Percentiles rank a stretch among this genome's conserved stretches.
phyloP scores from a whole-genome alignment of 2,329 filamentous ascomycete species.

The Lasiodiplodia sp. region DNA sequence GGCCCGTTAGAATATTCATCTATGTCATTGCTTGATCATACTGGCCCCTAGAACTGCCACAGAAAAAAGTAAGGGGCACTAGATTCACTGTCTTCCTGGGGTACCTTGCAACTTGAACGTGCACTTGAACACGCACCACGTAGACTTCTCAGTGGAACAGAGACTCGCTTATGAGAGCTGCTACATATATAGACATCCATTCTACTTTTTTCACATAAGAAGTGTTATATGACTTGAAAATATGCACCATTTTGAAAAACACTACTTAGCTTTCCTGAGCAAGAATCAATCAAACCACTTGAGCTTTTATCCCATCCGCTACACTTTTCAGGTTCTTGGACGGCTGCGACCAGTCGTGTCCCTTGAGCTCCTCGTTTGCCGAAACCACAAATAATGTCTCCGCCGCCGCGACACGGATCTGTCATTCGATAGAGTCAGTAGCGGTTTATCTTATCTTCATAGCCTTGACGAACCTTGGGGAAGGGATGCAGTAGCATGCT shows the following conservation, averaged over 20 bases:
- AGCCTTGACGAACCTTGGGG: conserved; percentile 54
- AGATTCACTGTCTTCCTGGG: too few relatives aligned
- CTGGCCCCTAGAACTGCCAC: too few relatives aligned
- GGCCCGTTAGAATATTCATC: too few relatives aligned
- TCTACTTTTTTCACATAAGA: too few relatives aligned
- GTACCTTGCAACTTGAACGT: too few relatives aligned
- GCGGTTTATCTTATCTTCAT: not conserved
- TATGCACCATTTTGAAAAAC: not conserved
- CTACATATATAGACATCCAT: too few relatives aligned
- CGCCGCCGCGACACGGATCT: conserved; percentile 48
- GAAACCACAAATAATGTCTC: conserved; percentile 51
- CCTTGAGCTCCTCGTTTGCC: conserved; percentile 43
- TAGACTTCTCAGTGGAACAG: too few relatives aligned
- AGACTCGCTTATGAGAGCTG: too few relatives aligned
- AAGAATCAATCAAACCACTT: not conserved
- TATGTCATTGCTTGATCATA: too few relatives aligned
- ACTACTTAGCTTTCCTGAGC: not conserved
- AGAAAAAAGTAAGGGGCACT: too few relatives aligned
- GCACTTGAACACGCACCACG: too few relatives aligned
- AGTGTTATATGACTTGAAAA: not conserved
- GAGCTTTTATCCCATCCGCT: conserved; percentile 35
- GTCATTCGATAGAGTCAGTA: not conserved
- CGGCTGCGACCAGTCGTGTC: conserved; percentile 45
- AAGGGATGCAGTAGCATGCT: conserved; percentile 82
- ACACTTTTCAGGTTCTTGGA: conserved; percentile 42